Evolutionary conservation across 2,329 filamentous ascomycete species (phyloP).

Genomic region (Talaromyces funiculosus): DNA sequence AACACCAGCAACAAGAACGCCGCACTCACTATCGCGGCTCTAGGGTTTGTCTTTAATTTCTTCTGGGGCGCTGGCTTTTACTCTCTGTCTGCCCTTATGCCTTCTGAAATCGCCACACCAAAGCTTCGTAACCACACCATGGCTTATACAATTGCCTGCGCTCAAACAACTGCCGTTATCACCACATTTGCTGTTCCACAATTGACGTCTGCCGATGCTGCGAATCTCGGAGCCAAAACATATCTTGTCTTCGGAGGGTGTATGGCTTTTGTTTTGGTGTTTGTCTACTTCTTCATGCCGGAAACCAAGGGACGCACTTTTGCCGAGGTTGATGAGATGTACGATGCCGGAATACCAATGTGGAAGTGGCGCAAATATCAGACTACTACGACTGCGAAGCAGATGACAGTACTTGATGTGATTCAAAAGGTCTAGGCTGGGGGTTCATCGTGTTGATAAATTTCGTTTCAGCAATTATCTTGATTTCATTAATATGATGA

Average conservation of each 20-base stretch:
- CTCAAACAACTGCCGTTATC: slow-evolving; percentile 33
- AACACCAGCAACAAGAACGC: slow-evolving; percentile 19
- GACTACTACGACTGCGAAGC: slow-evolving; percentile 19
- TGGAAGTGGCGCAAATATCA: slow-evolving; percentile 29
- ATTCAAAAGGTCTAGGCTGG: background rate
- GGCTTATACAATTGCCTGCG: slow-evolving; percentile 33
- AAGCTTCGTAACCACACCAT: slow-evolving; percentile 35
- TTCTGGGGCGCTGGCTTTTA: slow-evolving; percentile 35
- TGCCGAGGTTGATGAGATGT: slow-evolving; percentile 32
- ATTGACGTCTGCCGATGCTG: slow-evolving; percentile 30
- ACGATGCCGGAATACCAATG: slow-evolving; percentile 26
- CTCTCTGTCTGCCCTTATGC: slow-evolving; percentile 30
- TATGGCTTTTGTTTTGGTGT: slow-evolving; percentile 26
- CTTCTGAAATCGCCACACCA: slow-evolving; percentile 33
- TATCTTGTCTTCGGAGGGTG: slow-evolving; percentile 32
- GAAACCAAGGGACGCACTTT: slow-evolving; percentile 29
- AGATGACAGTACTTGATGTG: slow-evolving; percentile 17
- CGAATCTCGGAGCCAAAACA: slow-evolving; percentile 29
- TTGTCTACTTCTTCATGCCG: slow-evolving; percentile 26
- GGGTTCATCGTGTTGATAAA: background rate
- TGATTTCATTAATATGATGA: background rate
- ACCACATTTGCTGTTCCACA: slow-evolving; percentile 36
- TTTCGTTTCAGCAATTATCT: background rate
- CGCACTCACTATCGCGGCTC: slow-evolving; percentile 25
- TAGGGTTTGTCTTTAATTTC: slow-evolving; percentile 35